Evolutionary conservation across 306 rosid genomes (phyloP).

Genomic region (Arachis hypogaea): DNA sequence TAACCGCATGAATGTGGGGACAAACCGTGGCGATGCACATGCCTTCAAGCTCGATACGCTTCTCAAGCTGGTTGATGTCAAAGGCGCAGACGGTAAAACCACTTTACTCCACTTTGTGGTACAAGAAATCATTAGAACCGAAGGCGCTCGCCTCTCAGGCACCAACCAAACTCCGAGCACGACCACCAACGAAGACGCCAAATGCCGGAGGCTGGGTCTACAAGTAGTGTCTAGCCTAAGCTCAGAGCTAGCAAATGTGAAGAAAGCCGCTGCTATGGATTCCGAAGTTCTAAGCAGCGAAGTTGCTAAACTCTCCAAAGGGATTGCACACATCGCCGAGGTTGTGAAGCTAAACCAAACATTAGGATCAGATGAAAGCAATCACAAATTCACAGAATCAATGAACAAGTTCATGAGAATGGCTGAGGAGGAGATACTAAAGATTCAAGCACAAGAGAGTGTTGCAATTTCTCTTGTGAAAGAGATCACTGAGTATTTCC

Average conservation of each 20-base stretch:
- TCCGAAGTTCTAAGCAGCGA: slow-evolving; percentile 76
- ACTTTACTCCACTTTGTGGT: slow-evolving; percentile 91
- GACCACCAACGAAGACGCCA: slow-evolving; percentile 63
- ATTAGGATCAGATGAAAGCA: slow-evolving; percentile 46
- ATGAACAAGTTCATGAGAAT: slow-evolving; percentile 77
- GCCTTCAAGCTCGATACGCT: slow-evolving; percentile 99
- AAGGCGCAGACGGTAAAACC: slow-evolving; percentile 94
- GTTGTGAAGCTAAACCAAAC: slow-evolving; percentile 51
- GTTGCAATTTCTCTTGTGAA: slow-evolving; percentile 85
- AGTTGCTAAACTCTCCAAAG: slow-evolving; percentile 78
- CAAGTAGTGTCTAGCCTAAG: slow-evolving; percentile 83
- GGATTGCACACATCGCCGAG: slow-evolving; percentile 61
- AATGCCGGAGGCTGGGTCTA: slow-evolving; percentile 80
- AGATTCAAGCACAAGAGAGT: slow-evolving; percentile 85
- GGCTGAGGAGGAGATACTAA: slow-evolving; percentile 79
- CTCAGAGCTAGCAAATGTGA: slow-evolving; percentile 80
- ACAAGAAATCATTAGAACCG: slow-evolving; percentile 89
- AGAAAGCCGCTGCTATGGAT: slow-evolving; percentile 96
- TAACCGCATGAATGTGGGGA: slow-evolving; percentile 97
- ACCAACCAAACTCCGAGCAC: slow-evolving; percentile 53
- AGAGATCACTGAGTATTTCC: slow-evolving; percentile 96
- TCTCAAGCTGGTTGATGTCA: slow-evolving; percentile 86
- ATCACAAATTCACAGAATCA: slow-evolving; percentile 60
- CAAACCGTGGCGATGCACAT: slow-evolving; percentile 94
- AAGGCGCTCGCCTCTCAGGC: slow-evolving; percentile 72